Base-by-base conservation (phyloP, 768 basidiomycete species). In the Paxillus ammoniavirescens region DNA sequence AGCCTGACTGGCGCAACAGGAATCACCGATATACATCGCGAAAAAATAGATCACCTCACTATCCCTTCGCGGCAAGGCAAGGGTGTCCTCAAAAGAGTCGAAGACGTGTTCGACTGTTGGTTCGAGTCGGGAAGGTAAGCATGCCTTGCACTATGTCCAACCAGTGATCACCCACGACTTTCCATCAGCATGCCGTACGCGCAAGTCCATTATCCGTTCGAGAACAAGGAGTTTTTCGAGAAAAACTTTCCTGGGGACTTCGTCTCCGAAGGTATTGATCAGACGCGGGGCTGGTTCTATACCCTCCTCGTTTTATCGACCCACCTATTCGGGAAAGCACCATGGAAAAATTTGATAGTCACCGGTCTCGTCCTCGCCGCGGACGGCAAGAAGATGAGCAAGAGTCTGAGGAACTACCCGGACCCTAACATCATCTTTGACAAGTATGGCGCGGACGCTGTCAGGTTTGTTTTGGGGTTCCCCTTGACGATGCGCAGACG, bases 281-380 rank as follows among this genome's bases (percentile, higher is more conserved):
- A 99, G 73, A 98, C 96, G 26, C 85, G 97, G 62, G 97, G 97
- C 21, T 99, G 97, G 97, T 99, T 99, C 82, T 99, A 99, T 75
- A 98, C 97, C 2, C 74, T 99, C 13, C 83, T 99, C 40, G 94
- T 99, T 4, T 79, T 98, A 23, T 91, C 91, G n/a, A 97, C 94
- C 18, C 95, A 96, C 68, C 78, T 99, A 48, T 98, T 97, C 65
- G 89, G 87, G 42, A 84, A 72, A 52, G 96, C 97, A 2, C 96
- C 97, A 4, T 98, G 97, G 96, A 93, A 95, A 77, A 99, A 99
- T 71, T 74, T 99, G 63, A 97, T 98, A 57, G 93, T 94, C 42
- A 92, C 89, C 36, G 97, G 97, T 58, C 85, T 98, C 50, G 93
- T 99, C 33, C 86, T 99, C 47, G 97, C 96, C 43, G 87, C 87